A percentile compares a stretch with the other conserved stretches of the same genome.
Evolutionary conservation across 2,329 filamentous ascomycete species (phyloP).

Genomic region (Alternaria longipes): DNA sequence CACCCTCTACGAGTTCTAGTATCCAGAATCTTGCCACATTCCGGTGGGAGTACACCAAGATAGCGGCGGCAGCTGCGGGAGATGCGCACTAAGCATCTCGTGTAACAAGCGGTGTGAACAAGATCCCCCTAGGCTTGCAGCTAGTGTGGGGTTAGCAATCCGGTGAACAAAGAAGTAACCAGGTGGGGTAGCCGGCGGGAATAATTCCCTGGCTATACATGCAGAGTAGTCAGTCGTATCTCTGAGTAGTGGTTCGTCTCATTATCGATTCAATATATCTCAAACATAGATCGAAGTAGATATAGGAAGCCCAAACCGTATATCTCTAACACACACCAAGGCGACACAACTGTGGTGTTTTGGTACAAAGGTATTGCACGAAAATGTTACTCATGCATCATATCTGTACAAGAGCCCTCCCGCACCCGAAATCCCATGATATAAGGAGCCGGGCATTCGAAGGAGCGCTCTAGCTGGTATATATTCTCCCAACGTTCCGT

Average conservation of each 20-base stretch:
- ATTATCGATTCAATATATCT: not conserved
- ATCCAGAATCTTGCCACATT: conserved; percentile 5
- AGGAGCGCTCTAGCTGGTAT: conserved; percentile 8
- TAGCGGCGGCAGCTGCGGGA: conserved; percentile 11
- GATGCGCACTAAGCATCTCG: conserved; percentile 12
- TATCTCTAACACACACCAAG: not conserved
- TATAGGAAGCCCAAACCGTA: not conserved
- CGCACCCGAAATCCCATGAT: not conserved
- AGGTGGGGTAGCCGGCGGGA: not conserved
- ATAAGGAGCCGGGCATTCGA: not conserved
- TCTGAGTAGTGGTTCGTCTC: not conserved
- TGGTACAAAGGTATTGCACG: not conserved
- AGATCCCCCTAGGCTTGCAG: conserved; percentile 4
- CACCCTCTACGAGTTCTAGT: conserved; percentile 1
- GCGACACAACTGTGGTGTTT: not conserved
- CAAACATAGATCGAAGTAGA: not conserved
- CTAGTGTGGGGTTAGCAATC: conserved; percentile 5
- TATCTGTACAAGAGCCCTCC: not conserved
- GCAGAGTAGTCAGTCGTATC: not conserved
- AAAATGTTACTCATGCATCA: not conserved
- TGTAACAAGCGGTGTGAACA: conserved; percentile 20
- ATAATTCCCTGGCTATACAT: not conserved
- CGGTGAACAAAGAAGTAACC: conserved; percentile 7
- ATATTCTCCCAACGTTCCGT: conserved; percentile 59
- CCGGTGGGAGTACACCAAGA: not conserved